Conservation (phyloP, 2,329 filamentous ascomycete genomes). For the Diplodia sapinea region DNA sequence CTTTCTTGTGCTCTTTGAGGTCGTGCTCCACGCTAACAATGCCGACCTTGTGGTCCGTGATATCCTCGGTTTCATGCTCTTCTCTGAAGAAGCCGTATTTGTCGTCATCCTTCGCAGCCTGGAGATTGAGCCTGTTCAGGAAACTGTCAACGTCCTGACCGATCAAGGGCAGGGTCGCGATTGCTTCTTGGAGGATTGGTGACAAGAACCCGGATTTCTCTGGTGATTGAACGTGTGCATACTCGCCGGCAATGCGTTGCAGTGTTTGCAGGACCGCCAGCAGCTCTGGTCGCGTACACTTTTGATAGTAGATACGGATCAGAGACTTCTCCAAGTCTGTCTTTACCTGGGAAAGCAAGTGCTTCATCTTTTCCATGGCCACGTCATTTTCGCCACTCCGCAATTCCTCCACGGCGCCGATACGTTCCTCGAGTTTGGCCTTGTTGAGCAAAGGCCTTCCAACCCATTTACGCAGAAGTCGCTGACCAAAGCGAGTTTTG, state of each 20-base stretch:
- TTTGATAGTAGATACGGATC: conserved; percentile 96
- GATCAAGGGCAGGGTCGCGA: conserved; percentile 78
- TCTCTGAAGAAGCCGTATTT: conserved; percentile 95
- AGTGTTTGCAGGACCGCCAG: conserved; percentile 83
- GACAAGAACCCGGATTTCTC: conserved; percentile 76
- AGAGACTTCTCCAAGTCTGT: conserved; percentile 90
- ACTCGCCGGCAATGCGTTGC: conserved; percentile 80
- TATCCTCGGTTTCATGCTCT: conserved; percentile 83
- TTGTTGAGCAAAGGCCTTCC: conserved; percentile 85
- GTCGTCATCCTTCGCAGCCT: conserved; percentile 84
- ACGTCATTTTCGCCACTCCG: conserved; percentile 69
- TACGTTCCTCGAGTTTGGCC: conserved; percentile 73
- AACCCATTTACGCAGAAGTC: conserved; percentile 92
- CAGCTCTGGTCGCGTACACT: conserved; percentile 88
- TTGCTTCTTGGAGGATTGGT: conserved; percentile 69
- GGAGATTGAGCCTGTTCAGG: conserved; percentile 82
- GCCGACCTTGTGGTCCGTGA: conserved; percentile 86
- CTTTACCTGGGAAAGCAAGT: conserved; percentile 72
- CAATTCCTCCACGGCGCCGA: conserved; percentile 86
- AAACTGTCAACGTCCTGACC: conserved; percentile 73
- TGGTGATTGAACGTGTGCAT: conserved; percentile 68
- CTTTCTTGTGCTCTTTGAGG: conserved; percentile 74
- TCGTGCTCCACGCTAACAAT: conserved; percentile 94
- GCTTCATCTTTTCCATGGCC: conserved; percentile 74
- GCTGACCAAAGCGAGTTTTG: conserved; percentile 83